phyloP scores from a whole-genome alignment of 345 rosid species.

The Salix suchowensis region DNA sequence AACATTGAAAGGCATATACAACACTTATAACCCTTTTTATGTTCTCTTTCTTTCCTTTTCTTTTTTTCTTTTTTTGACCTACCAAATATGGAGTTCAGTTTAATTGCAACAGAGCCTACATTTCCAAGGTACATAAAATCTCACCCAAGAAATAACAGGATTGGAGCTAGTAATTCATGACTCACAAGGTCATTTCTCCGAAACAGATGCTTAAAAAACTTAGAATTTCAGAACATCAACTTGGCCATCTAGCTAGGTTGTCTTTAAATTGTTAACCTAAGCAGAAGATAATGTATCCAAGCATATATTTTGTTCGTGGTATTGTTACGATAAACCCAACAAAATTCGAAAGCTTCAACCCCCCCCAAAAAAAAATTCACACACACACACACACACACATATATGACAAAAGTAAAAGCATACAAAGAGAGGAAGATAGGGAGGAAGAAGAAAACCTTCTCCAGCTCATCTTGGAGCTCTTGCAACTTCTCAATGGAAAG shows the following conservation, averaged over 20 bases:
- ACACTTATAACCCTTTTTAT: too few species aligned
- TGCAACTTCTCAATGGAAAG: constrained; percentile 31
- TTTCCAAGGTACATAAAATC: background rate
- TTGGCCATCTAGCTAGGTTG: too few species aligned
- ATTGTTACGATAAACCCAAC: background rate
- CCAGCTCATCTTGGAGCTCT: constrained; percentile 35
- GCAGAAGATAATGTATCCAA: background rate
- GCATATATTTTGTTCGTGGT: background rate
- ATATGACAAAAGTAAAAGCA: background rate
- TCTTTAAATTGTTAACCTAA: background rate
- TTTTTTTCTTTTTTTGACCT: too few species aligned
- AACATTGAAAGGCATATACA: too few species aligned
- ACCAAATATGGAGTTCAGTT: too few species aligned
- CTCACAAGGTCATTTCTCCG: too few species aligned
- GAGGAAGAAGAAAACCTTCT: constrained; percentile 16
- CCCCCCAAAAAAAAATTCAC: background rate
- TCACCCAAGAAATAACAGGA: background rate
- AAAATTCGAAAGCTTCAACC: too few species aligned
- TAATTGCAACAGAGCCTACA: background rate
- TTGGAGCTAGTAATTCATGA: background rate
- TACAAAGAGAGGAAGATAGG: background rate
- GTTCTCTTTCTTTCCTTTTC: too few species aligned
- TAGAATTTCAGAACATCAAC: too few species aligned
- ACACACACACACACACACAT: background rate
- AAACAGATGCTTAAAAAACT: too few species aligned